Percentiles rank a stretch among this genome's conserved stretches.
phyloP scores from a whole-genome alignment of 106 monocot genomes.

The Platanthera guangdongensis region DNA sequence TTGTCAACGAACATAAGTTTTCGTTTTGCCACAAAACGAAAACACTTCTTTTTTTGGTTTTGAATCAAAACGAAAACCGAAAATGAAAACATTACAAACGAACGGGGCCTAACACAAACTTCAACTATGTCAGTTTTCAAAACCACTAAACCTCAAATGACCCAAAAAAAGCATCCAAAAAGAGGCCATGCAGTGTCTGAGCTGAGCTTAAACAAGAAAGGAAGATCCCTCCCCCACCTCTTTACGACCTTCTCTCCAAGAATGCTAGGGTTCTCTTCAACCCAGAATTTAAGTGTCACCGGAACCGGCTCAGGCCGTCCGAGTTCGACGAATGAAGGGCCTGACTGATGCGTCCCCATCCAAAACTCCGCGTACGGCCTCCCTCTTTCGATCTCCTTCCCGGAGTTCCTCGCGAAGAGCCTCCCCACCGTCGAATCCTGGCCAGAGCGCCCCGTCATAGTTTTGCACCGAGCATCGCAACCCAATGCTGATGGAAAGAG shows the following conservation, averaged over 20 bases:
- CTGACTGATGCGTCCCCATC: conserved; percentile 94
- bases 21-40: too few relatives aligned
- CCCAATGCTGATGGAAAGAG: too few relatives aligned
- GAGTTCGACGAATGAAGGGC: conserved; percentile 45
- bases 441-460: conserved; percentile 75
- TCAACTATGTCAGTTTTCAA: neutral
- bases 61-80: too few relatives aligned
- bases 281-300: conserved; percentile 43
- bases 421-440: conserved; percentile 55
- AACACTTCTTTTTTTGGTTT: too few relatives aligned
- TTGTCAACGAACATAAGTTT: too few relatives aligned
- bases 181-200: neutral
- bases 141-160: neutral
- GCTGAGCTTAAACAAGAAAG: conserved; percentile 88
- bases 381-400: conserved; percentile 17
- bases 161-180: neutral
- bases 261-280: conserved; percentile 51
- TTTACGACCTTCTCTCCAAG: conserved; percentile 49
- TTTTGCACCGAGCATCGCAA: conserved; percentile 72
- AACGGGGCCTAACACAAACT: too few relatives aligned
- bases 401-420: conserved; percentile 41
- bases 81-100: too few relatives aligned
- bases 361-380: conserved; percentile 88
- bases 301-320: neutral
- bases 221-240: conserved; percentile 68